Percentiles rank a stretch among this genome's conserved stretches.
These are phyloP conservation scores for Aspergillus brunneoviolaceus DNA, from an alignment of 2,329 filamentous ascomycete genomes.

Conservation along the genomic window DNA sequence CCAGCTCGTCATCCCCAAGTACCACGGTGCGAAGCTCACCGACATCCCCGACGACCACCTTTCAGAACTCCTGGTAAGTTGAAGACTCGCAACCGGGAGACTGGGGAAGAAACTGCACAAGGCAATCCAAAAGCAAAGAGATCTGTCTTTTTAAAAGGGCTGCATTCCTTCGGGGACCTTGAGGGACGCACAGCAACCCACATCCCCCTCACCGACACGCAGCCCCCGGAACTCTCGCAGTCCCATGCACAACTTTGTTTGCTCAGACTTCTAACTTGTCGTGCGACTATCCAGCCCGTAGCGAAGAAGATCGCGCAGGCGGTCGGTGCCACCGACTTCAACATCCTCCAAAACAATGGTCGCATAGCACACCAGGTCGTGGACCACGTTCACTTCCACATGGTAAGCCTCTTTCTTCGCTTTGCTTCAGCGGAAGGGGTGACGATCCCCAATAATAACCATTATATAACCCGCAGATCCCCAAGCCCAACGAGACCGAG, in stretches of 20 bases:
- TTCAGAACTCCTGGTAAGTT: slow-evolving; percentile 70
- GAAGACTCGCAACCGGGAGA: too few relatives aligned
- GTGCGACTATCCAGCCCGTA: slow-evolving; percentile 56
- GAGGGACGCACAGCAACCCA: slow-evolving; percentile 10
- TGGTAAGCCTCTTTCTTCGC: slow-evolving; percentile 56
- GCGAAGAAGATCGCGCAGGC: slow-evolving; percentile 84
- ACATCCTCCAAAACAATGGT: slow-evolving; percentile 96
- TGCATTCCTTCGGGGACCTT: slow-evolving; percentile 26
- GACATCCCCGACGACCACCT: slow-evolving; percentile 92
- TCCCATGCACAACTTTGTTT: background rate
- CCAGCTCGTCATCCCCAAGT: slow-evolving; percentile 93
- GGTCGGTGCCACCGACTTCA: slow-evolving; percentile 77
- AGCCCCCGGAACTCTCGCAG: background rate
- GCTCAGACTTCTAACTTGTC: slow-evolving; percentile 7
- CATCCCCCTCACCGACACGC: background rate
- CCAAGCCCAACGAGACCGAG: slow-evolving; percentile 82
- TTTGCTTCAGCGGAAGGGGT: slow-evolving; percentile 5
- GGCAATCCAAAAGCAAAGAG: too few relatives aligned
- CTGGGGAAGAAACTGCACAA: too few relatives aligned
- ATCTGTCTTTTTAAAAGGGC: slow-evolving; percentile 4
- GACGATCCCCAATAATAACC: slow-evolving; percentile 1
- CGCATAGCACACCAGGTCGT: slow-evolving; percentile 87
- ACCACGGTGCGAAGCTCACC: slow-evolving; percentile 84
- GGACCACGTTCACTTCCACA: slow-evolving; percentile 93
- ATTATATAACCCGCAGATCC: slow-evolving; percentile 62